phyloP scores from a whole-genome alignment of 345 rosid species.

The Acer campestre region DNA sequence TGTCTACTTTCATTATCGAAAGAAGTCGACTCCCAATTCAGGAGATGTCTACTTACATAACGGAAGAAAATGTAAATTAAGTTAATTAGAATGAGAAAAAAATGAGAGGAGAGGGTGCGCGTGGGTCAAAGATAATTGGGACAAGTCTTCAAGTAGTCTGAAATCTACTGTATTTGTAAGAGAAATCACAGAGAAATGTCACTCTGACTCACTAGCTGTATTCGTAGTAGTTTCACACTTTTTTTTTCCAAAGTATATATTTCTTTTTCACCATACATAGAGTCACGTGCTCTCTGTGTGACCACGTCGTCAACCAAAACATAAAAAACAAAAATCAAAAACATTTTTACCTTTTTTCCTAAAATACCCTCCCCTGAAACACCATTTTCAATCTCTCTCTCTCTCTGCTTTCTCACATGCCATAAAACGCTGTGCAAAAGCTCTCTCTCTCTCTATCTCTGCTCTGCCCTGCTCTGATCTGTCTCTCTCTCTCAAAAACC shows the following conservation, averaged over 20 bases:
- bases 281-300: constrained; percentile 26
- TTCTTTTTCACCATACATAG: neutral
- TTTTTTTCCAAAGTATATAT: too few relatives aligned
- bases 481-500: neutral
- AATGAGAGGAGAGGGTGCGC: neutral
- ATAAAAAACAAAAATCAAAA: constrained; percentile 15
- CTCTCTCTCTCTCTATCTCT: constrained; percentile 13
- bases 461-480: neutral
- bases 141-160: constrained; percentile 8
- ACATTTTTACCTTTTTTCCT: neutral
- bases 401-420: neutral
- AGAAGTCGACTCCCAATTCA: too few relatives aligned
- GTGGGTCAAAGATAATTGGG: constrained; percentile 17
- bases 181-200: too few relatives aligned
- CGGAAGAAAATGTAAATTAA: too few relatives aligned
- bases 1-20: too few relatives aligned
- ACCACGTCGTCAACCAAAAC: constrained; percentile 23
- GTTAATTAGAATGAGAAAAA: too few relatives aligned
- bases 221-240: too few relatives aligned
- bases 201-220: too few relatives aligned
- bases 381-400: constrained; percentile 34
- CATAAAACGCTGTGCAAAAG: constrained; percentile 56
- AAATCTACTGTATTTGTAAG: too few relatives aligned
- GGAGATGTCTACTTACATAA: too few relatives aligned
- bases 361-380: constrained; percentile 22